Evolutionary conservation across 441 rosid species (phyloP).

Genomic region (Populus hybrid): DNA sequence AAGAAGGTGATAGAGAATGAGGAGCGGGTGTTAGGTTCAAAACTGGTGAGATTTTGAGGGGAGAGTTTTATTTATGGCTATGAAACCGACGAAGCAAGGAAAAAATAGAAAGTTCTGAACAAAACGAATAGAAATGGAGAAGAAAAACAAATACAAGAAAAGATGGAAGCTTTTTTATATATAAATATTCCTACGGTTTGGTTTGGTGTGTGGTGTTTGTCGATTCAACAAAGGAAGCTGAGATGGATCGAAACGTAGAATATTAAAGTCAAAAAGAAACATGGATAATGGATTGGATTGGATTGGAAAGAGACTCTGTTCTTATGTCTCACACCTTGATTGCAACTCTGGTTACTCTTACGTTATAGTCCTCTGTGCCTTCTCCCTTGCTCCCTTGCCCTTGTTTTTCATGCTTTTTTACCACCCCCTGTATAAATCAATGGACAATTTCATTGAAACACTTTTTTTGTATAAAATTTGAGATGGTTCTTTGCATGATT

Average conservation of each 20-base stretch:
- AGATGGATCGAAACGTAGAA: constrained; percentile 25
- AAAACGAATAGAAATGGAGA: not conserved
- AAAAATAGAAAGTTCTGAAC: constrained; percentile 8
- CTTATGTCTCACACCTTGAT: constrained; percentile 24
- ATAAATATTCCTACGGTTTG: constrained; percentile 17
- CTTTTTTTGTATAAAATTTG: too few species aligned
- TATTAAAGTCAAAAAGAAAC: constrained; percentile 33
- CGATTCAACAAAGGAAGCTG: constrained; percentile 49
- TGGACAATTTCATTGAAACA: not conserved
- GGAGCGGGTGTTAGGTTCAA: constrained; percentile 39
- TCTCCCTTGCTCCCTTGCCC: constrained; percentile 7
- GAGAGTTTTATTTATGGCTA: constrained; percentile 14
- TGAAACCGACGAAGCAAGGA: constrained; percentile 11
- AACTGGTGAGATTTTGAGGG: constrained; percentile 39
- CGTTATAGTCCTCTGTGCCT: constrained; percentile 23
- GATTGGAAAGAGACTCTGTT: not conserved
- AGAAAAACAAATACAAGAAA: not conserved
- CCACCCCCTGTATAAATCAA: not conserved
- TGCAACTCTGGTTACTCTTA: constrained; percentile 37
- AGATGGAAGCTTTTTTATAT: too few species aligned
- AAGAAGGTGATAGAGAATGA: not conserved
- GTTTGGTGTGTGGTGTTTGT: constrained; percentile 20
- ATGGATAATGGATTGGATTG: not conserved
- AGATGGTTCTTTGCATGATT: too few species aligned
- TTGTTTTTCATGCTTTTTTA: not conserved